phyloP scores from a whole-genome alignment of 106 monocot genomes.

The Gastrodia elata region DNA sequence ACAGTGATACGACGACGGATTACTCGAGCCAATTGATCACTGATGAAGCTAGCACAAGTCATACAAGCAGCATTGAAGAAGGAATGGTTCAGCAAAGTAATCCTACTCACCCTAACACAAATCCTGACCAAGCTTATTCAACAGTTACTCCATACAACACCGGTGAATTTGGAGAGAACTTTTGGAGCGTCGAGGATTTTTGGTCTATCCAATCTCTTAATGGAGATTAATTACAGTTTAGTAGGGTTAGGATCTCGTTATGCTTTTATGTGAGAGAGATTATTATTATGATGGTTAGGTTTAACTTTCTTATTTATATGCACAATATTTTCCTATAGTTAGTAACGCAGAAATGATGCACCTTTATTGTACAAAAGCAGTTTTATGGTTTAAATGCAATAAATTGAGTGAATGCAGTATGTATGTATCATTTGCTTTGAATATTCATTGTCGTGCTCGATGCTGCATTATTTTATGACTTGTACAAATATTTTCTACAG shows the following conservation, averaged over 20 bases:
- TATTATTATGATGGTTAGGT: not conserved
- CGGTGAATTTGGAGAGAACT: conserved; percentile 17
- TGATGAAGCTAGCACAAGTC: conserved; percentile 25
- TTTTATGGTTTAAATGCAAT: not conserved
- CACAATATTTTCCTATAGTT: not conserved
- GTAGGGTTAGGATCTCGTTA: not conserved
- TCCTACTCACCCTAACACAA: not conserved
- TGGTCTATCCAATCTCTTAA: conserved; percentile 34
- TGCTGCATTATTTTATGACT: too few species aligned
- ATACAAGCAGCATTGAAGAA: conserved; percentile 11
- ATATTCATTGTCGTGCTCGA: too few species aligned
- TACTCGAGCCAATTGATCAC: conserved; percentile 14
- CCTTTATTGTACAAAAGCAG: not conserved
- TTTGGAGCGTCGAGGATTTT: conserved; percentile 44
- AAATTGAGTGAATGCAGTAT: too few species aligned
- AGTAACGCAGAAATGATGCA: not conserved
- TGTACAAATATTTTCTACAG: too few species aligned
- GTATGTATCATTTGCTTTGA: too few species aligned
- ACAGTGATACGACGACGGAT: conserved; percentile 10
- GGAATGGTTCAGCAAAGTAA: not conserved
- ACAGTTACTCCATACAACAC: not conserved
- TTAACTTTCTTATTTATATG: not conserved
- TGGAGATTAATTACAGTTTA: not conserved
- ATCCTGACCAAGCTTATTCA: not conserved
- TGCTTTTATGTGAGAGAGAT: not conserved